Evolutionary conservation across 2,329 filamentous ascomycete genomes (phyloP).

Genomic region (Ceratocystis cubensis): DNA sequence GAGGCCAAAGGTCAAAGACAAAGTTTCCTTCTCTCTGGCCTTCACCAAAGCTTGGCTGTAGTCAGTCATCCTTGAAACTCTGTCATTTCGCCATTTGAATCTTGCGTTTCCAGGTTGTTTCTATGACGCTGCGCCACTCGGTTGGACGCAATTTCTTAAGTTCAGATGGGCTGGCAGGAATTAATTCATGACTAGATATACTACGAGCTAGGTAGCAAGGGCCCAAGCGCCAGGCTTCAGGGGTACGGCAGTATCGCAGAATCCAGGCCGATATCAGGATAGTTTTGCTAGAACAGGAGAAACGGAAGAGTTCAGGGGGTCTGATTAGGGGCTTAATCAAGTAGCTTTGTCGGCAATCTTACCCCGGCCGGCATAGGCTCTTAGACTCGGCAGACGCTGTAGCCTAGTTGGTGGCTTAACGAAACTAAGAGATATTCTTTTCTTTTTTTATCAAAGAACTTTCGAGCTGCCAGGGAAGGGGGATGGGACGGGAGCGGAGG

Average conservation of each 20-base stretch:
- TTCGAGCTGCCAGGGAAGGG: too few species aligned
- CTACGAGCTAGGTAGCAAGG: too few species aligned
- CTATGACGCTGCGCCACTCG: neutral
- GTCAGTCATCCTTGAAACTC: neutral
- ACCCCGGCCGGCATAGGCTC: neutral
- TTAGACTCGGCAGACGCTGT: too few species aligned
- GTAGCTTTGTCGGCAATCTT: neutral
- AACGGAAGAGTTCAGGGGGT: neutral
- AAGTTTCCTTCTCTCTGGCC: neutral
- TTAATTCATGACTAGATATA: neutral
- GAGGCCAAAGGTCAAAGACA: neutral
- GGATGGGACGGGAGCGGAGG: too few species aligned
- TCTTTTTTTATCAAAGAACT: too few species aligned
- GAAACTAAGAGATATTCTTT: too few species aligned
- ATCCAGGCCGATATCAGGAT: neutral
- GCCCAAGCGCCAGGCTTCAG: neutral
- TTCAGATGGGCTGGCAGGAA: neutral
- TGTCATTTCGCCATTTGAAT: constrained; percentile 6
- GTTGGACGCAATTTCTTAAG: neutral
- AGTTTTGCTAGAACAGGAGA: neutral
- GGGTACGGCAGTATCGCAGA: neutral
- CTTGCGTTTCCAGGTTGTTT: neutral
- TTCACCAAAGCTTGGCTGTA: neutral
- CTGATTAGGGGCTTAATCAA: neutral
- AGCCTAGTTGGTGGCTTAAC: too few species aligned